Evolutionary conservation across 2,329 filamentous ascomycete species (phyloP).

Genomic region (Sclerotinia nivalis): DNA sequence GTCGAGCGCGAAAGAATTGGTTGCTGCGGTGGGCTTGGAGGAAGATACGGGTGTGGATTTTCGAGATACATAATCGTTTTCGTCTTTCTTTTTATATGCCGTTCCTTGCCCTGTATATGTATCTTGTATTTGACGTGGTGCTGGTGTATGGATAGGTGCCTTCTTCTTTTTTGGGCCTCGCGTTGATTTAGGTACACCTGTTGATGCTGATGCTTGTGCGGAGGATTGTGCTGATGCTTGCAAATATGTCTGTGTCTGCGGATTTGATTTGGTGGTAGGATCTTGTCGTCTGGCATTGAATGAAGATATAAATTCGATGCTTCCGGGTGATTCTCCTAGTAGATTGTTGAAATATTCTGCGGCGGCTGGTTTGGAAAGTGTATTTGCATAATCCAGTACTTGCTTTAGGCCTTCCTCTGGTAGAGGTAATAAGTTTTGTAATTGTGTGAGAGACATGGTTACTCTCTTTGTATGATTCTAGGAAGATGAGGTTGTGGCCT

Average conservation of each 20-base stretch:
- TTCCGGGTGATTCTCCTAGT: slow-evolving; percentile 79
- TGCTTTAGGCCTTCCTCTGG: slow-evolving; percentile 83
- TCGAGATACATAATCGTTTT: slow-evolving; percentile 69
- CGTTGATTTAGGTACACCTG: slow-evolving; percentile 50
- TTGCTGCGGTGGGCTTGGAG: slow-evolving; percentile 37
- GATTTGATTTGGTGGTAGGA: slow-evolving; percentile 35
- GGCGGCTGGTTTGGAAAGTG: slow-evolving; percentile 73
- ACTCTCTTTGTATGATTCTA: background rate
- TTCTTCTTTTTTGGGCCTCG: slow-evolving; percentile 59
- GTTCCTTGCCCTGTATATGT: slow-evolving; percentile 59
- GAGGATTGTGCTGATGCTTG: slow-evolving; percentile 21
- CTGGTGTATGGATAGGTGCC: slow-evolving; percentile 61
- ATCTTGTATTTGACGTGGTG: slow-evolving; percentile 63
- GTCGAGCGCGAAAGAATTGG: slow-evolving; percentile 46
- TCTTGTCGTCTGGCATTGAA: slow-evolving; percentile 68
- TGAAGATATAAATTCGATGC: slow-evolving; percentile 68
- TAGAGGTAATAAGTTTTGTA: slow-evolving; percentile 78
- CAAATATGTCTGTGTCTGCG: slow-evolving; percentile 19
- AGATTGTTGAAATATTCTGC: slow-evolving; percentile 85
- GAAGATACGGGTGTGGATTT: slow-evolving; percentile 44
- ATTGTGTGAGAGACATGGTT: slow-evolving; percentile 58
- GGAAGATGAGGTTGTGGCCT: background rate
- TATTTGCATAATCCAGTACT: slow-evolving; percentile 77
- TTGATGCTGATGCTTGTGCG: slow-evolving; percentile 16
- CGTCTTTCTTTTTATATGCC: slow-evolving; percentile 72